Conservation (phyloP, 352 stramenopile genomes). For the Globisporangium abappressorium region DNA sequence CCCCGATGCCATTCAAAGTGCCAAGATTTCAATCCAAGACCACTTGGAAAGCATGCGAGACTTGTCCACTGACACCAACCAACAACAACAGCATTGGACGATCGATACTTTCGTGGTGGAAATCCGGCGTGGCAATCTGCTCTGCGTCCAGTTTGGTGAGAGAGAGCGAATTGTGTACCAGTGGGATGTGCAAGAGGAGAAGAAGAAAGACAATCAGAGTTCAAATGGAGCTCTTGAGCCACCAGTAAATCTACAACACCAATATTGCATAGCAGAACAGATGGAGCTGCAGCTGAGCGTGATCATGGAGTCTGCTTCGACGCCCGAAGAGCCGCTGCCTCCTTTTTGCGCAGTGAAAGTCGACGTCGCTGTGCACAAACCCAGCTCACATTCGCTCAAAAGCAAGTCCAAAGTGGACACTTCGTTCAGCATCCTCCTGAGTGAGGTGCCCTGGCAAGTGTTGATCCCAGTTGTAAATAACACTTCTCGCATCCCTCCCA, state of each 20-base stretch:
- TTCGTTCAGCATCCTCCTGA: conserved; percentile 15
- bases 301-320: conserved; percentile 7
- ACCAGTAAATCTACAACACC: not conserved
- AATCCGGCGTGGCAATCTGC: conserved; percentile 12
- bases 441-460: conserved; percentile 21
- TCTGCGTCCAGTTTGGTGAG: conserved; percentile 7
- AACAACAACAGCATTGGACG: conserved; percentile 2
- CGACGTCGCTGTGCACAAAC: conserved; percentile 11
- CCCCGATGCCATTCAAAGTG: conserved; percentile 4
- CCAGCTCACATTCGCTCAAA: conserved; percentile 6
- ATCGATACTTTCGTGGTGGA: conserved; percentile 5
- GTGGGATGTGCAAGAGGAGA: conserved; percentile 1
- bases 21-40: not conserved
- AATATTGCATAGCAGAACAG: conserved; percentile 7
- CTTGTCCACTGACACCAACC: not conserved
- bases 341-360: conserved; percentile 13
- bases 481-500: not conserved
- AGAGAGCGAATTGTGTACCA: conserved; percentile 14
- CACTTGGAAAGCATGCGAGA: not conserved
- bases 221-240: not conserved
- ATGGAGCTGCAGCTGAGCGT: conserved; percentile 5
- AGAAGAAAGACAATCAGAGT: not conserved
- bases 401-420: not conserved
- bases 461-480: conserved; percentile 30
- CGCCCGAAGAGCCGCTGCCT: conserved; percentile 13